Conservation (phyloP, 2,329 filamentous ascomycete genomes). For the Ascomycota sp. region DNA sequence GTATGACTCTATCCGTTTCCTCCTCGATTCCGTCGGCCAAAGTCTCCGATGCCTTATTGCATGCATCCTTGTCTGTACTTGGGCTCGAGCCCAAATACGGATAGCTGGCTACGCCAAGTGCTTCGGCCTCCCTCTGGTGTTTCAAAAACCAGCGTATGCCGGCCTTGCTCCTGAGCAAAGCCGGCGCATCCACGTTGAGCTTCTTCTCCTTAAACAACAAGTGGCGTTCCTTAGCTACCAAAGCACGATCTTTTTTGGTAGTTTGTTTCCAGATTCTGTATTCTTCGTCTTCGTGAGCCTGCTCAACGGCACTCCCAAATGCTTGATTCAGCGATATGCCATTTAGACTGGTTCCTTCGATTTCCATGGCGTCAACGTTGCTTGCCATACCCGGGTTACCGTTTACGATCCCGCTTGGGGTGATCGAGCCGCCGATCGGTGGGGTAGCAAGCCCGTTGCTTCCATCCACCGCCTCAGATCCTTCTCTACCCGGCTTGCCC, state of each 20-base stretch:
- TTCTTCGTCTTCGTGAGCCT: constrained; percentile 73
- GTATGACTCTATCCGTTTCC: constrained; percentile 61
- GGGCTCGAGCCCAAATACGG: constrained; percentile 15
- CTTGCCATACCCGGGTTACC: constrained; percentile 44
- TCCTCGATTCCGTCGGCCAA: constrained; percentile 88
- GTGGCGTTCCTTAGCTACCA: constrained; percentile 65
- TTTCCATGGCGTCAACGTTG: constrained; percentile 68
- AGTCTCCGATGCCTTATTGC: constrained; percentile 39
- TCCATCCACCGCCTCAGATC: constrained; percentile 59
- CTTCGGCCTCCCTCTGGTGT: constrained; percentile 48
- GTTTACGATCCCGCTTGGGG: constrained; percentile 44
- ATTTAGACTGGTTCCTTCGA: constrained; percentile 53
- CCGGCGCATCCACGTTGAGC: constrained; percentile 70
- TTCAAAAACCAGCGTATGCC: constrained; percentile 78
- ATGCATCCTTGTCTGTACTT: constrained; percentile 21
- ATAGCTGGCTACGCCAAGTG: constrained; percentile 18
- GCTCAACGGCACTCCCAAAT: constrained; percentile 44
- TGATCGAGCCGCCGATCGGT: constrained; percentile 49
- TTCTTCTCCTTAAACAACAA: constrained; percentile 67
- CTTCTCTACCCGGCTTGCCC: constrained; percentile 36
- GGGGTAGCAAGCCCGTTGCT: constrained; percentile 77
- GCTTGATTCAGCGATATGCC: constrained; percentile 40
- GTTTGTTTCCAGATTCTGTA: constrained; percentile 98
- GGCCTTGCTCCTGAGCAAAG: constrained; percentile 60
- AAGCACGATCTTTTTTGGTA: constrained; percentile 83